These are phyloP conservation scores for Circinella minor DNA, from an alignment of 371 early-diverging fungal species.

Conservation along the genomic window DNA sequence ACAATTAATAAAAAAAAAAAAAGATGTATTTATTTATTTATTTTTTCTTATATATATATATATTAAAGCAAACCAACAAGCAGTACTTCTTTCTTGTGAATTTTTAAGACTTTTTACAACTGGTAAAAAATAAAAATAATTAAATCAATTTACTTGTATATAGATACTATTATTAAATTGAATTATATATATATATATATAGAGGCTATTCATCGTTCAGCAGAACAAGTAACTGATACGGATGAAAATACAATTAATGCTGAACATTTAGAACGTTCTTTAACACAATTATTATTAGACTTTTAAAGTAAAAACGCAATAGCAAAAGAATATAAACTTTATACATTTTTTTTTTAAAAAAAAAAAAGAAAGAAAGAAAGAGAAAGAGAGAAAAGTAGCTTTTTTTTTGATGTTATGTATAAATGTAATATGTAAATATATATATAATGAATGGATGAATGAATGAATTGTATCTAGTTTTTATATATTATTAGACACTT, in stretches of 20 bases:
- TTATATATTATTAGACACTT: too few species aligned
- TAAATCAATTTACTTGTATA: not conserved
- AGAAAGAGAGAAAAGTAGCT: not conserved
- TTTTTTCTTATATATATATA: too few species aligned
- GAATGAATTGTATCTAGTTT: too few species aligned
- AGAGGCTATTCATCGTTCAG: conserved; percentile 17
- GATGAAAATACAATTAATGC: conserved; percentile 4
- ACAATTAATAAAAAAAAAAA: not conserved
- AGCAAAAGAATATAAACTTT: too few species aligned
- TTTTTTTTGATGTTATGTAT: too few species aligned
- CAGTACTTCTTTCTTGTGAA: conserved; percentile 7
- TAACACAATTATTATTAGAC: conserved; percentile 13
- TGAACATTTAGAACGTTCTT: conserved; percentile 15
- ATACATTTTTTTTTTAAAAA: too few species aligned
- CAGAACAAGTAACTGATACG: not conserved
- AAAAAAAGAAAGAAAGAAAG: not conserved
- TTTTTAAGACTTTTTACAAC: conserved; percentile 12
- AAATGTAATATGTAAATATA: too few species aligned
- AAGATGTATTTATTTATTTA: not conserved
- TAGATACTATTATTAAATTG: not conserved
- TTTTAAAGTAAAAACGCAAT: not conserved
- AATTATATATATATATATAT: not conserved
- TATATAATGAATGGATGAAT: too few species aligned
- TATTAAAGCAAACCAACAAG: conserved; percentile 8
- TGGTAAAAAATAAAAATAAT: not conserved